Evolutionary conservation across 1,139 yeast genomes (phyloP), one percentile per base, ranked within the genome.

Genomic region (Kurtzmaniella natalensis): DNA sequence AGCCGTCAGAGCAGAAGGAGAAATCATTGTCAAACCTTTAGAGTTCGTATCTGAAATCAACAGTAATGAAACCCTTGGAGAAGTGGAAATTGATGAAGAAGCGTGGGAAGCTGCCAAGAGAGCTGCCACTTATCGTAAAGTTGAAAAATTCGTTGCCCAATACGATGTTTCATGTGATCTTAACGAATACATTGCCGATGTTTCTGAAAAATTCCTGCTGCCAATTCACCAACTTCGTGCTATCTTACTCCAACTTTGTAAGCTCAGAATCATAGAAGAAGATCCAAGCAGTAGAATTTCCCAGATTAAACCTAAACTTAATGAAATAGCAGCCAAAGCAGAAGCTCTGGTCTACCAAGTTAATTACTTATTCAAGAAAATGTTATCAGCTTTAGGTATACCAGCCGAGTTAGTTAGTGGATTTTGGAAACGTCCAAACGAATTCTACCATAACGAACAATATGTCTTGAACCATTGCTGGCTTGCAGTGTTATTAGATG

Each of bases 381-480:
- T 92, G 61, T 76, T 92, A 33, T 81, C 76, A 39, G 72, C 82
- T 0, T 64, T 89, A 35, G 78, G 81, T 17, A 71, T 92, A 28
- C 80, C 81, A 8, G 76, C 88, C 41, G 94, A 84, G 43, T 70
- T 88, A 2, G 78, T 92, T 1, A 63, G 78, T 23, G 98, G 98
- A 3, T 85, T 85, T 47, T 70, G 92, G 63, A 87, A 89, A 51
- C 74, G 79, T 22, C 95, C 95, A 4, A 77, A 78, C 31, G 78
- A 74, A 42, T 59, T 69, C 40, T 67, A 70, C 43, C 74, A 67
- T 43, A 61, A 64, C 38, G 77, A 77, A 57, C 58, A 59, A 39
- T 75, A 79, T 36, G 76, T 77, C 24, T 65, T 80, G 28, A 87
- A 88, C 50, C 98, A 92, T 56, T 78, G 86, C 40, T 92, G 98